Percentiles rank a stretch among this genome's conserved stretches.
Evolutionary conservation across 2,329 filamentous ascomycete species (phyloP).

Genomic region (Xylariaceae sp.): DNA sequence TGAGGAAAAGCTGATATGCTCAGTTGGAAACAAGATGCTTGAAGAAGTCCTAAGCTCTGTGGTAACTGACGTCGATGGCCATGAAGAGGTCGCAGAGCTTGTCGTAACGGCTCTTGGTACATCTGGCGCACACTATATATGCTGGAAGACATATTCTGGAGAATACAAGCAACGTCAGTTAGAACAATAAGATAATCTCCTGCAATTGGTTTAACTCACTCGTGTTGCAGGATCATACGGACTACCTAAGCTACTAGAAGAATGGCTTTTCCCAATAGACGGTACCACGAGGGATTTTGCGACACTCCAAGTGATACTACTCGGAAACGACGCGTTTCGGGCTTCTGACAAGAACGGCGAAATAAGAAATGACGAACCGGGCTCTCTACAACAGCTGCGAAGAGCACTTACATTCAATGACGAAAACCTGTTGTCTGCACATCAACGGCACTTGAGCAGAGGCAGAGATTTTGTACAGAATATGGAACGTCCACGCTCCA

Average conservation of each 20-base stretch:
- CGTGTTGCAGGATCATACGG: constrained; percentile 34
- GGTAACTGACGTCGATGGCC: constrained; percentile 30
- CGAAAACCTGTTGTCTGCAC: neutral
- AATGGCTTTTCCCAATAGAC: constrained; percentile 40
- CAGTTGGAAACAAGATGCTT: constrained; percentile 31
- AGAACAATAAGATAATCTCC: neutral
- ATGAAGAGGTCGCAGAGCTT: constrained; percentile 39
- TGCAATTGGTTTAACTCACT: neutral
- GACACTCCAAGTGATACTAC: constrained; percentile 40
- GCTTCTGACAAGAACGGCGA: constrained; percentile 39
- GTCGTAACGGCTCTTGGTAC: constrained; percentile 42
- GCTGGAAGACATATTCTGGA: constrained; percentile 40
- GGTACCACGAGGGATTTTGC: constrained; percentile 39
- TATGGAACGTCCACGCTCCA: constrained; percentile 33
- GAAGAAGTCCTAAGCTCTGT: constrained; percentile 35
- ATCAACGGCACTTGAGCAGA: constrained; percentile 13
- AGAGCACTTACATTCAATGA: constrained; percentile 32
- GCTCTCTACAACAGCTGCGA: constrained; percentile 30
- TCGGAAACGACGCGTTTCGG: constrained; percentile 38
- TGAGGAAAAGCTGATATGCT: neutral
- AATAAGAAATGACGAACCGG: constrained; percentile 32
- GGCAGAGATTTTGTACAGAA: constrained; percentile 22
- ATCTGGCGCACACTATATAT: constrained; percentile 40
- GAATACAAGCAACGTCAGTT: constrained; percentile 39
- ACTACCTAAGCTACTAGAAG: constrained; percentile 33